Base-by-base conservation (phyloP, 768 basidiomycete genomes). In the Rhodotorula kratochvilovae region DNA sequence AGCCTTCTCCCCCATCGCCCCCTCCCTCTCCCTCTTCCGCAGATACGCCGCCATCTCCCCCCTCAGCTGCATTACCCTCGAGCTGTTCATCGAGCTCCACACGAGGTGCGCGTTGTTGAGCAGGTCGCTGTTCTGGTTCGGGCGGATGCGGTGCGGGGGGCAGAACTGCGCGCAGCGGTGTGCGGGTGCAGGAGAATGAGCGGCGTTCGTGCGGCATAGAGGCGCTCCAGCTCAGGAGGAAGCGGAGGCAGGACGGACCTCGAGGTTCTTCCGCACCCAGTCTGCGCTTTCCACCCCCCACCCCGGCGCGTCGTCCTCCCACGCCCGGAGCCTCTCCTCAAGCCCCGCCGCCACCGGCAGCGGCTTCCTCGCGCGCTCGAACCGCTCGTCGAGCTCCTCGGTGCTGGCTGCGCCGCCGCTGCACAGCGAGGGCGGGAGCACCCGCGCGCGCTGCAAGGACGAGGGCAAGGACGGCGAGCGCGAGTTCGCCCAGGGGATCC, bases 91-190 rank as follows among this genome's bases (percentile, higher is more conserved):
- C 3, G 43, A 33, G 8, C 55, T 23, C 67, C 67, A 73, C 19
- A 55, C 1, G 17, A 69, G 7, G 57, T 66, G 72, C 12, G 31
- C 4, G 36, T 73, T 55, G 36, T 63, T 67, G 39, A 66, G 36
- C 54, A 54, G 31, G 29, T 73, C 63, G 2, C 21, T 2, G 56
- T 73, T 73, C 61, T 73, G 64, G 39, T 66, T 69, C 7, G 72
- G 72, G 10, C 36, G 23, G 55, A 73, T 69, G 7, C 72, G 36
- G n/a, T 56, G 56, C 11, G 43, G 12, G 0, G 72, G 72, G 45
- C 72, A 73, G 12, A 67, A 66, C 67, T 72, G 63, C 43, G 11
- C 5, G 33, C 25, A 11, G 8, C 46, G 3, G 27, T 25, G 35
- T 1, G 12, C 36, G 19, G 10, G 15, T 8, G 23, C 2, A 16